phyloP scores from a whole-genome alignment of 108 stramenopile species.

The Aureococcus anophagefferens region DNA sequence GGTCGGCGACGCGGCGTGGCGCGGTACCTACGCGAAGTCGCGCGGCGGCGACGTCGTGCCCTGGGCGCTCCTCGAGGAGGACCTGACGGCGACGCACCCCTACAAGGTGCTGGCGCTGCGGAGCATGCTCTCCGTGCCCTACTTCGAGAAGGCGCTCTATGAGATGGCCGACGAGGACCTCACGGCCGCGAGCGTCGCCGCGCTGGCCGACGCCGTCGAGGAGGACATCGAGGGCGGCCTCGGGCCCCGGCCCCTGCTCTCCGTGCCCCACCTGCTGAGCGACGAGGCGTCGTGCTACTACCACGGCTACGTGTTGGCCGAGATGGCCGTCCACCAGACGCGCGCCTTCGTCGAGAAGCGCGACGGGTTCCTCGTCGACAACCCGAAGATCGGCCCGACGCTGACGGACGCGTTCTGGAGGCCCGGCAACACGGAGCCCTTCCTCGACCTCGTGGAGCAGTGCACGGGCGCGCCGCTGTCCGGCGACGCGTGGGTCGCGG shows the following conservation, averaged over 20 bases:
- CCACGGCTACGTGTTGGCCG: constrained; percentile 56
- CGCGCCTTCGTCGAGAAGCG: constrained; percentile 48
- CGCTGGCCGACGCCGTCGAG: constrained; percentile 53
- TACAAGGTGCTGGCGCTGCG: constrained; percentile 48
- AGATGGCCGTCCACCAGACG: constrained; percentile 67
- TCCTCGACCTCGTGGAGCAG: constrained; percentile 52
- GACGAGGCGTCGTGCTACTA: constrained; percentile 61
- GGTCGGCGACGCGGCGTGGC: constrained; percentile 61
- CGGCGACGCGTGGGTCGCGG: constrained; percentile 54
- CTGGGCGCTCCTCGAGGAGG: constrained; percentile 52
- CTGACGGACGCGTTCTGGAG: constrained; percentile 50
- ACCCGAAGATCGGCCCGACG: constrained; percentile 54
- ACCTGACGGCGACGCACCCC: constrained; percentile 54
- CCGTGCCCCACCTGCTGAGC: constrained; percentile 54
- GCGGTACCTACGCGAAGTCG: constrained; percentile 49
- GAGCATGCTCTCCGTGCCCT: constrained; percentile 54
- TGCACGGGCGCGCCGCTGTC: constrained; percentile 53
- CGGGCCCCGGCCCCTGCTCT: constrained; percentile 46
- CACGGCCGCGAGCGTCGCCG: constrained; percentile 44
- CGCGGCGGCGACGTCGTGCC: constrained; percentile 46
- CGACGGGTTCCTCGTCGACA: constrained; percentile 57
- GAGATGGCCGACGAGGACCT: constrained; percentile 54
- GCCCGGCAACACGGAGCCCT: constrained; percentile 53
- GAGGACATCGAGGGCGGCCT: constrained; percentile 54
- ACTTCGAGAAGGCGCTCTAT: constrained; percentile 64